Evolutionary conservation across 495 filamentous ascomycete genomes (phyloP).

Genomic region (Penicillium silybi): DNA sequence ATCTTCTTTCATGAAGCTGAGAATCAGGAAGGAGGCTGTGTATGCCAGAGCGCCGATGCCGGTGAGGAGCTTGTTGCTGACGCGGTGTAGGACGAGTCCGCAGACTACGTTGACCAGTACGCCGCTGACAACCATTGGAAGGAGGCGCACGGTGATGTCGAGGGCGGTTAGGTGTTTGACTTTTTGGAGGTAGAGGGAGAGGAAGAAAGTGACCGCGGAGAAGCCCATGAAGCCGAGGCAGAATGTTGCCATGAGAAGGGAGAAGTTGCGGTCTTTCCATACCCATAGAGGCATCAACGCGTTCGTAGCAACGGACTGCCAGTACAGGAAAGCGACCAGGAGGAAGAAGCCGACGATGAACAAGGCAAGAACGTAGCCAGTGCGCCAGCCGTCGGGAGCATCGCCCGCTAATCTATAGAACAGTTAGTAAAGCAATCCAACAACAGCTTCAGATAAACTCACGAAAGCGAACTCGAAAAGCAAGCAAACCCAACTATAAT

Average conservation of each 20-base stretch:
- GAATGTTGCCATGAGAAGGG: constrained; percentile 30
- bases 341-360: constrained; percentile 59
- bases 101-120: constrained; percentile 50
- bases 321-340: constrained; percentile 55
- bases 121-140: constrained; percentile 54
- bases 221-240: constrained; percentile 40
- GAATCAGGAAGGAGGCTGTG: constrained; percentile 49
- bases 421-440: constrained; percentile 4
- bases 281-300: constrained; percentile 38
- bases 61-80: constrained; percentile 47
- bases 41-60: constrained; percentile 41
- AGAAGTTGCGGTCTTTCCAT: constrained; percentile 39
- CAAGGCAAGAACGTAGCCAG: constrained; percentile 60
- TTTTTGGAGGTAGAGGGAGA: constrained; percentile 43
- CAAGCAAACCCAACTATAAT: constrained; percentile 62
- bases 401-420: constrained; percentile 40
- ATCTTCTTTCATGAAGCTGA: constrained; percentile 41
- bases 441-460: constrained; percentile 21
- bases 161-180: constrained; percentile 39
- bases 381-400: constrained; percentile 60
- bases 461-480: constrained; percentile 62
- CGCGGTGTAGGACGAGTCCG: constrained; percentile 51
- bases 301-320: constrained; percentile 47
- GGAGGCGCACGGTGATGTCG: constrained; percentile 48
- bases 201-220: constrained; percentile 30